Evolutionary conservation across 495 filamentous ascomycete species (phyloP).

Genomic region (Talaromyces adpressus): DNA sequence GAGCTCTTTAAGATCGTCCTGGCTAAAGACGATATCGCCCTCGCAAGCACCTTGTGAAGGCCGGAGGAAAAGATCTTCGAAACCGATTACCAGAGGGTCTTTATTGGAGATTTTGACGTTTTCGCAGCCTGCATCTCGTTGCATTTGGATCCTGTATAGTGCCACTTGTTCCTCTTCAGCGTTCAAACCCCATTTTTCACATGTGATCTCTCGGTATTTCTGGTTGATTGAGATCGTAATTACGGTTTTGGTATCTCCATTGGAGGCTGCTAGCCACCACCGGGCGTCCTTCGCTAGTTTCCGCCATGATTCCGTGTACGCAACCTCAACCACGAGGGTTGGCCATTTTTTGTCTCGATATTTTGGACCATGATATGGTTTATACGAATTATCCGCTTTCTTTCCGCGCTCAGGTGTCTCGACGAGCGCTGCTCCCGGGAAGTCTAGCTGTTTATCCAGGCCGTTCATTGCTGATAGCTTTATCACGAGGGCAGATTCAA

Average conservation of each 20-base stretch:
- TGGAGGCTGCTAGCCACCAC: conserved; percentile 3
- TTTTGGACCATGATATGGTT: background rate
- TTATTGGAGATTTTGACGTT: background rate
- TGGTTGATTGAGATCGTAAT: conserved; percentile 55
- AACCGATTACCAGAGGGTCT: background rate
- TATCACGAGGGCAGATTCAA: background rate
- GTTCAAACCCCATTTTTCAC: conserved; percentile 54
- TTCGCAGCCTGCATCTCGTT: background rate
- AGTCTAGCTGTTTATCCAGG: background rate
- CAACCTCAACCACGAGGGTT: conserved; percentile 3
- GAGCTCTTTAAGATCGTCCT: background rate
- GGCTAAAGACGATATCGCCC: background rate
- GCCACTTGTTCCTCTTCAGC: background rate
- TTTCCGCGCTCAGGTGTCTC: background rate
- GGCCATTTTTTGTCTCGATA: background rate
- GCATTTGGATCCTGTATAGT: background rate
- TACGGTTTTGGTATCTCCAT: conserved; percentile 2
- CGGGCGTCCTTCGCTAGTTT: conserved; percentile 4
- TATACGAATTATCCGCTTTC: background rate
- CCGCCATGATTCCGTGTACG: background rate
- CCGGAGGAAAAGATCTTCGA: background rate
- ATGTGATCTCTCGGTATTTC: conserved; percentile 70
- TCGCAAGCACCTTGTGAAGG: background rate
- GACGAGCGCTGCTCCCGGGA: background rate
- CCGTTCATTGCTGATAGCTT: background rate